Evolutionary conservation across 306 rosid species (phyloP).

Genomic region (Prunus armeniaca): DNA sequence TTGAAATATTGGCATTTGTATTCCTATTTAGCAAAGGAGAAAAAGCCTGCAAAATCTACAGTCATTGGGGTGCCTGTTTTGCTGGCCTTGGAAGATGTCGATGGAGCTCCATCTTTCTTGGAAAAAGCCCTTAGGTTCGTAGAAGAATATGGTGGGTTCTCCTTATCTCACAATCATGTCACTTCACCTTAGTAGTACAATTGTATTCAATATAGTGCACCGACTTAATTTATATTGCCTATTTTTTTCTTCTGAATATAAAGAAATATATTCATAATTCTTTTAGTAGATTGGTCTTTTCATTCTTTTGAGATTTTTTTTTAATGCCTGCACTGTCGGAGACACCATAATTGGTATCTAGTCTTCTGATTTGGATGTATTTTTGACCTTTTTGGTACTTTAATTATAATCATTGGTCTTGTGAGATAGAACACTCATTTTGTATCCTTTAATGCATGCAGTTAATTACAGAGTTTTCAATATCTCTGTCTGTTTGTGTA

Average conservation of each 20-base stretch:
- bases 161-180: not conserved
- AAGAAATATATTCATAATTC: not conserved
- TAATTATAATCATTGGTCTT: too few species aligned
- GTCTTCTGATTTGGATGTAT: not conserved
- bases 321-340: not conserved
- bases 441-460: not conserved
- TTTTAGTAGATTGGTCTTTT: not conserved
- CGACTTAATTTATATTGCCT: not conserved
- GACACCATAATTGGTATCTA: not conserved
- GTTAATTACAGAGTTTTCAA: too few species aligned
- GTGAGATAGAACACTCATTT: not conserved
- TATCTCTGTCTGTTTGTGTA: too few species aligned
- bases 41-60: constrained; percentile 51
- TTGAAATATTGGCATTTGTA: constrained; percentile 25
- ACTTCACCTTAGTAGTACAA: not conserved
- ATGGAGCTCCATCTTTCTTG: constrained; percentile 91
- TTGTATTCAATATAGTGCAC: not conserved
- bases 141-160: constrained; percentile 72
- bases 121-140: constrained; percentile 86
- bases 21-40: constrained; percentile 55
- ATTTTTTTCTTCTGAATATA: too few species aligned
- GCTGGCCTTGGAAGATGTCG: constrained; percentile 93
- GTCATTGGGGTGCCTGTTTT: constrained; percentile 84
- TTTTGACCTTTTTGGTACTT: not conserved
- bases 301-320: not conserved